A percentile compares a stretch with the other conserved stretches of the same genome.
Evolutionary conservation across 2,329 filamentous ascomycete genomes (phyloP).

Genomic region (Colletotrichum tamarilloi): DNA sequence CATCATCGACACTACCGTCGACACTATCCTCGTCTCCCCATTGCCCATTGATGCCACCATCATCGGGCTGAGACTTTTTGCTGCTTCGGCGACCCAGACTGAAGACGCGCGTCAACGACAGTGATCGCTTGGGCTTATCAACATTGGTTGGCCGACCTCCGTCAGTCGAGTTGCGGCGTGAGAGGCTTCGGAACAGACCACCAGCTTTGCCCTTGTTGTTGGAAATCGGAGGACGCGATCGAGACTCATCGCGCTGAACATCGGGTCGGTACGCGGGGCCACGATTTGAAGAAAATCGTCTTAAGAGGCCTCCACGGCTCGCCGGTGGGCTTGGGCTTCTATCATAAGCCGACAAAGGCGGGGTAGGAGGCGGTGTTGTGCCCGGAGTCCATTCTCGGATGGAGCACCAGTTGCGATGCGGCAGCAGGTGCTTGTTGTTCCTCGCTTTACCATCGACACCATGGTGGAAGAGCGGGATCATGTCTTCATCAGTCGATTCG

Average conservation of each 20-base stretch:
- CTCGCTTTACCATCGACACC: conserved; percentile 90
- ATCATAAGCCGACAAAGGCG: conserved; percentile 62
- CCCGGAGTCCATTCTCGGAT: conserved; percentile 88
- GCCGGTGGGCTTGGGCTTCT: conserved; percentile 52
- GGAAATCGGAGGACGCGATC: conserved; percentile 61
- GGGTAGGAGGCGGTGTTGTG: conserved; percentile 77
- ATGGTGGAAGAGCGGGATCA: conserved; percentile 92
- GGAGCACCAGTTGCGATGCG: conserved; percentile 94
- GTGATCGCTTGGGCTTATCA: conserved; percentile 62
- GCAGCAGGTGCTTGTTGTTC: conserved; percentile 91
- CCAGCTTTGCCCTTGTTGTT: conserved; percentile 43
- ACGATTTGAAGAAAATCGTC: conserved; percentile 56
- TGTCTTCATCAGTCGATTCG: conserved; percentile 87
- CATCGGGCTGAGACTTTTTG: conserved; percentile 53
- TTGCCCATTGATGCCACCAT: conserved; percentile 66
- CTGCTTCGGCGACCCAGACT: conserved; percentile 51
- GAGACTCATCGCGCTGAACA: conserved; percentile 44
- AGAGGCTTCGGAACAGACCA: conserved; percentile 47
- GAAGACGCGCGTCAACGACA: conserved; percentile 67
- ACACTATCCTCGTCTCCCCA: conserved; percentile 61
- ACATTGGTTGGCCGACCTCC: conserved; percentile 48
- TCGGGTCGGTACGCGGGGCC: conserved; percentile 51
- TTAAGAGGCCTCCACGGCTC: conserved; percentile 52
- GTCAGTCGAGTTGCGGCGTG: conserved; percentile 51
- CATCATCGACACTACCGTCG: conserved; percentile 39